Evolutionary conservation across 2,329 filamentous ascomycete species (phyloP).

Genomic region (Akanthomyces lecanii): DNA sequence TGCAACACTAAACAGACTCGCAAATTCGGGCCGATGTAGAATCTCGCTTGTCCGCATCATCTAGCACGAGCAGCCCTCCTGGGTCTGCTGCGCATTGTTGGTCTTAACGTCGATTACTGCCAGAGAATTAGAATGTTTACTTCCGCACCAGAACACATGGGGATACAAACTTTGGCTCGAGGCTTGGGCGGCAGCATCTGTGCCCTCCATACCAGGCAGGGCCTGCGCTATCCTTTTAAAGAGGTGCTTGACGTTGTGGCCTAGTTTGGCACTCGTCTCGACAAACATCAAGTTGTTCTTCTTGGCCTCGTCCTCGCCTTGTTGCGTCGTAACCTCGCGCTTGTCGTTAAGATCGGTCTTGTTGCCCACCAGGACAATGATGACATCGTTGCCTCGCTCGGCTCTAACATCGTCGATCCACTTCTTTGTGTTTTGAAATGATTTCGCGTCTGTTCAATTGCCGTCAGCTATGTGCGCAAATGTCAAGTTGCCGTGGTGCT

Average conservation of each 20-base stretch:
- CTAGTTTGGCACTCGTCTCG: conserved; percentile 95
- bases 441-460: conserved; percentile 67
- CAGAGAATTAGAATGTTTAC: conserved; percentile 23
- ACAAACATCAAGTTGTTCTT: conserved; percentile 98
- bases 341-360: conserved; percentile 99
- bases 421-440: conserved; percentile 97
- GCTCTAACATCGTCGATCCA: conserved; percentile 98
- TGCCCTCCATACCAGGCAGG: conserved; percentile 93
- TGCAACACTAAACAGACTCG: background rate
- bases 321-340: conserved; percentile 90
- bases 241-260: conserved; percentile 95
- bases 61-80: conserved; percentile 62
- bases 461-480: conserved; percentile 1
- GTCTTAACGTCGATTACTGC: conserved; percentile 93
- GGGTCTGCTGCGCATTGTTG: conserved; percentile 62
- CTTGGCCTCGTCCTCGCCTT: conserved; percentile 97
- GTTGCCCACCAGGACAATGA: conserved; percentile 97
- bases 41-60: background rate
- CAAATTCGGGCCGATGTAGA: background rate
- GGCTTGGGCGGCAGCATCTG: conserved; percentile 69
- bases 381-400: conserved; percentile 96
- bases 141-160: background rate
- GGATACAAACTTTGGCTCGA: conserved; percentile 67
- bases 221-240: conserved; percentile 99
- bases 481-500: conserved; percentile 16